These are phyloP conservation scores for Sparassis latifolia DNA, from an alignment of 1,284 basidiomycete genomes.

Conservation along the genomic window DNA sequence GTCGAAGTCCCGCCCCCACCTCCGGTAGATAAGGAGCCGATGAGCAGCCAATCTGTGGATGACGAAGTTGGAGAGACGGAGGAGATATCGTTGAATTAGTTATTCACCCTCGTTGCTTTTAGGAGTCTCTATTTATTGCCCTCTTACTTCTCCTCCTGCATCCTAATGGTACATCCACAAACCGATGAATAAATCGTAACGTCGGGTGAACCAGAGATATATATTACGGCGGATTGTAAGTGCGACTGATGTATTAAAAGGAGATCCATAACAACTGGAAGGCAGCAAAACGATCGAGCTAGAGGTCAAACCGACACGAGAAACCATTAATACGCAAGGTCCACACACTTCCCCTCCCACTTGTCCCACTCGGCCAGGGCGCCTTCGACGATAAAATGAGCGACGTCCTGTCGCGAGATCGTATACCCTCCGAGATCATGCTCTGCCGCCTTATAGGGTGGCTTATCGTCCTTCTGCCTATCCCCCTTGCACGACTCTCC, in stretches of 20 bases:
- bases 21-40: constrained; percentile 59
- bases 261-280: too few species aligned
- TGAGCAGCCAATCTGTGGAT: constrained; percentile 37
- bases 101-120: too few species aligned
- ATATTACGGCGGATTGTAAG: too few species aligned
- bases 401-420: constrained; percentile 57
- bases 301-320: too few species aligned
- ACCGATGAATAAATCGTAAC: too few species aligned
- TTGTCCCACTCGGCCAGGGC: constrained; percentile 43
- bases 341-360: constrained; percentile 41
- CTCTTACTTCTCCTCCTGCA: too few species aligned
- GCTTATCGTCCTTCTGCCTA: constrained; percentile 13
- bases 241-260: too few species aligned
- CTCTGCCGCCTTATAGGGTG: constrained; percentile 32
- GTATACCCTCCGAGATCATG: constrained; percentile 38
- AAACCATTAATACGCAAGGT: constrained; percentile 26
- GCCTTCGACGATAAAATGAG: constrained; percentile 55
- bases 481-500: constrained; percentile 51
- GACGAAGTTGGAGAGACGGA: constrained; percentile 72
- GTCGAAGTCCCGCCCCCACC: constrained; percentile 75
- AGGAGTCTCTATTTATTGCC: too few species aligned
- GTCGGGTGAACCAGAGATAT: too few species aligned
- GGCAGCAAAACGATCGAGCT: too few species aligned
- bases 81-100: constrained; percentile 46
- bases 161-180: too few species aligned